phyloP scores from a whole-genome alignment of 2,329 filamentous ascomycete genomes.

The Fusarium avenaceum region DNA sequence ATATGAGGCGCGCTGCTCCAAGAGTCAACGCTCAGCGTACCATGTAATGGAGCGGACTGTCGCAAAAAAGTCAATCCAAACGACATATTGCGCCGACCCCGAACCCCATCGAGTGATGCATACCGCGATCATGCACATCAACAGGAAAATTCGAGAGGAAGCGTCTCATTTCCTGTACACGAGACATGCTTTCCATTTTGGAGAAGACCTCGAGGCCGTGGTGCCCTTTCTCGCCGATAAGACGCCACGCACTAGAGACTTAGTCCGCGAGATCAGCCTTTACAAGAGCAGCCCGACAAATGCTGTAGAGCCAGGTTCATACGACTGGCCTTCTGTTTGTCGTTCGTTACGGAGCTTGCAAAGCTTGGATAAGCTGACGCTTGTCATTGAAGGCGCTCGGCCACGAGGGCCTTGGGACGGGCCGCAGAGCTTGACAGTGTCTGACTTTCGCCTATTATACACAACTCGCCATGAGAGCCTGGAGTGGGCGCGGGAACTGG shows the following conservation, averaged over 20 bases:
- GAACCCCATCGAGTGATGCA: slow-evolving; percentile 53
- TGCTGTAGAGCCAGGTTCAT: slow-evolving; percentile 52
- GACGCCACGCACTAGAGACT: slow-evolving; percentile 60
- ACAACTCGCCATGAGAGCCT: slow-evolving; percentile 63
- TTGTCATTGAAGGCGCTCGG: slow-evolving; percentile 70
- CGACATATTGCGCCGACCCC: slow-evolving; percentile 63
- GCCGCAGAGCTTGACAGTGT: slow-evolving; percentile 59
- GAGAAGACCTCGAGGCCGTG: slow-evolving; percentile 70
- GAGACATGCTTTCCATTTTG: slow-evolving; percentile 70
- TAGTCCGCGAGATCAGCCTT: slow-evolving; percentile 65
- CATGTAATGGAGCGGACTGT: slow-evolving; percentile 58
- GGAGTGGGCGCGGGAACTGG: slow-evolving; percentile 70
- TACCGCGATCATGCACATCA: slow-evolving; percentile 61
- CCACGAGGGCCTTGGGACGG: slow-evolving; percentile 64
- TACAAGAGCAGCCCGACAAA: slow-evolving; percentile 68
- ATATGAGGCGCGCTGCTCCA: slow-evolving; percentile 36
- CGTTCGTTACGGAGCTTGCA: slow-evolving; percentile 59
- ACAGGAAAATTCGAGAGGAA: slow-evolving; percentile 66
- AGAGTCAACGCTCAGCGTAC: slow-evolving; percentile 55
- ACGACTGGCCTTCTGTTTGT: slow-evolving; percentile 69
- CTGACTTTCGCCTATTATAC: slow-evolving; percentile 62
- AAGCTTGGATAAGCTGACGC: slow-evolving; percentile 59
- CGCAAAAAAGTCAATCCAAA: slow-evolving; percentile 60
- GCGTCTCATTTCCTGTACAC: slow-evolving; percentile 69
- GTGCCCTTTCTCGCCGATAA: slow-evolving; percentile 71